phyloP scores from a whole-genome alignment of 1,139 yeast genomes.

The Suhomyces choctaworum region DNA sequence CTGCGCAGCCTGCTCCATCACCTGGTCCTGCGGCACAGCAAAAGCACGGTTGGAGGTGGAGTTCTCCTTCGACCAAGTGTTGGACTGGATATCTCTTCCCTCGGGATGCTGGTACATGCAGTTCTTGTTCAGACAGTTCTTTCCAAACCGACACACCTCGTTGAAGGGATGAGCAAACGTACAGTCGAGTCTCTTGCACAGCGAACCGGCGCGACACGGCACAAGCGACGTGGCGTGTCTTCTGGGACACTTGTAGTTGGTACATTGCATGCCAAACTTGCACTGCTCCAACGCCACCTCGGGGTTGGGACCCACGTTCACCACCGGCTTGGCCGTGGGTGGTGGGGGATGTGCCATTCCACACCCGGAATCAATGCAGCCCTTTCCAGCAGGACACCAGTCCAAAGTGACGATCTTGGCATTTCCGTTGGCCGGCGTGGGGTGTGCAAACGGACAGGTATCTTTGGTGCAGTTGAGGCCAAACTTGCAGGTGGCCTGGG shows the following conservation, averaged over 20 bases:
- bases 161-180: conserved; percentile 76
- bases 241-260: conserved; percentile 74
- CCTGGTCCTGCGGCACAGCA: conserved; percentile 77
- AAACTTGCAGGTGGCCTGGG: conserved; percentile 63
- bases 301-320: conserved; percentile 23
- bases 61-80: conserved; percentile 46
- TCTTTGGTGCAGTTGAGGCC: conserved; percentile 75
- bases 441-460: conserved; percentile 85
- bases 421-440: conserved; percentile 78
- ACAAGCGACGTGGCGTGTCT: conserved; percentile 78
- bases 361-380: conserved; percentile 62
- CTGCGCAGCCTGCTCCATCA: conserved; percentile 68
- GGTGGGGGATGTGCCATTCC: conserved; percentile 82
- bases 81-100: conserved; percentile 51
- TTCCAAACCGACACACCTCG: conserved; percentile 79
- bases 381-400: conserved; percentile 76
- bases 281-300: conserved; percentile 74
- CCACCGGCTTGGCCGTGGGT: conserved; percentile 36
- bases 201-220: conserved; percentile 78
- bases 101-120: conserved; percentile 82
- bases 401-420: conserved; percentile 67
- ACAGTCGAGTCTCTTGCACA: conserved; percentile 79
- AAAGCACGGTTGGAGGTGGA: conserved; percentile 57
- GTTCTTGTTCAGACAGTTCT: conserved; percentile 63
- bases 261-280: conserved; percentile 73